Conservation (phyloP, 192 early-diverging fungal genomes). For the Podila clonocystis region DNA sequence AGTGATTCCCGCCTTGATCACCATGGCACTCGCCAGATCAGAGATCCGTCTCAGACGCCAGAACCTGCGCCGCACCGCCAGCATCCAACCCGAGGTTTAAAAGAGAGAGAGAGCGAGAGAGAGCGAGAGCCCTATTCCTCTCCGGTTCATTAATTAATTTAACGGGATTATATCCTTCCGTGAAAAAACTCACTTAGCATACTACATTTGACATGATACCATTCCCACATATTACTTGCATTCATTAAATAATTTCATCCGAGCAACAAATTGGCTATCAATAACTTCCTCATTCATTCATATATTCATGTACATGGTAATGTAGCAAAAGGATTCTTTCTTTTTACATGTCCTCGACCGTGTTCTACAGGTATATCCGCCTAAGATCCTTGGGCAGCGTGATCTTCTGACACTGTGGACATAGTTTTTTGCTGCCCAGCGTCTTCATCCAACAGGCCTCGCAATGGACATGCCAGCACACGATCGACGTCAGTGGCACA, state of each 20-base stretch:
- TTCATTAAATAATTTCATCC: background rate
- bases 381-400: conserved; percentile 84
- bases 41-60: conserved; percentile 45
- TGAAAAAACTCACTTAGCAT: background rate
- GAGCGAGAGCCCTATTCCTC: background rate
- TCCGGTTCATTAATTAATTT: background rate
- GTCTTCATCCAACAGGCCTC: conserved; percentile 89
- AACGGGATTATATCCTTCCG: background rate
- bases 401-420: conserved; percentile 91
- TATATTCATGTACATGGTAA: too few species aligned
- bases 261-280: too few species aligned
- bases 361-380: conserved; percentile 77
- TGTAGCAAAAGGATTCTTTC: background rate
- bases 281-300: too few species aligned
- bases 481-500: conserved; percentile 77
- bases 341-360: background rate
- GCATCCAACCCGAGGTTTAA: conserved; percentile 10
- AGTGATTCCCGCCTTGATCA: conserved; percentile 18
- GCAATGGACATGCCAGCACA: conserved; percentile 95
- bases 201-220: too few species aligned
- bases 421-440: conserved; percentile 86
- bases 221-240: background rate
- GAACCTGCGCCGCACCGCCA: conserved; percentile 34
- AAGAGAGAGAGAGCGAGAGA: too few species aligned
- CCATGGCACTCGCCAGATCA: conserved; percentile 32